These are phyloP conservation scores for Oxalis stricta DNA, from an alignment of 441 rosid species.

Conservation along the genomic window DNA sequence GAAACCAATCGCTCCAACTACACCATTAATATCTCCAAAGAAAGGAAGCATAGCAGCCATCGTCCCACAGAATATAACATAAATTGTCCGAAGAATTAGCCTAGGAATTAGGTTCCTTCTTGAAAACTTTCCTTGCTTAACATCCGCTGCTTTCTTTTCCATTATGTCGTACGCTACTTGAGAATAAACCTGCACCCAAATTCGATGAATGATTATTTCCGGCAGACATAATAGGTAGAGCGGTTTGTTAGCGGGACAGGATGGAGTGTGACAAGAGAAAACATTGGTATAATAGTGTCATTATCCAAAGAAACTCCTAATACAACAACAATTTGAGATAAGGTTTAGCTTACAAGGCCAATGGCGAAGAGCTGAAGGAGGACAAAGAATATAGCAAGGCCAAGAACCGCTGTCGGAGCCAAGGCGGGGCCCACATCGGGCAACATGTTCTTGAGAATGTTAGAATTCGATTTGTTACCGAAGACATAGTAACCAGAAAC, in stretches of 20 bases:
- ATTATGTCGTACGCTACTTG: conserved; percentile 93
- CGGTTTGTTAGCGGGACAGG: too few relatives aligned
- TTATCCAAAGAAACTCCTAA: not conserved
- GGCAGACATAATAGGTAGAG: not conserved
- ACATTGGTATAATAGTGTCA: not conserved
- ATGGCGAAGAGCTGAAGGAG: conserved; percentile 87
- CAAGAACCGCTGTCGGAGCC: conserved; percentile 67
- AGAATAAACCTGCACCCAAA: conserved; percentile 61
- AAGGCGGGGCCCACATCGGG: conserved; percentile 66
- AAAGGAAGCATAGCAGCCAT: conserved; percentile 93
- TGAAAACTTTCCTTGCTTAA: conserved; percentile 69
- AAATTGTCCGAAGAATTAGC: conserved; percentile 54
- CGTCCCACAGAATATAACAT: conserved; percentile 68
- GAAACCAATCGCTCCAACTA: conserved; percentile 84
- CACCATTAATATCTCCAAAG: conserved; percentile 76
- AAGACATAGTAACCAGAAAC: conserved; percentile 76
- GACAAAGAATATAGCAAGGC: conserved; percentile 54
- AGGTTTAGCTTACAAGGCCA: conserved; percentile 38
- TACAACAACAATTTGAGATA: not conserved
- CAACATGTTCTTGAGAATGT: conserved; percentile 72
- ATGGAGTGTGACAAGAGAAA: not conserved
- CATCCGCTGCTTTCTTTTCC: conserved; percentile 73
- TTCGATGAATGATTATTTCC: not conserved
- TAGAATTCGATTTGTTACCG: conserved; percentile 57
- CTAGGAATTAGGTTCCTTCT: conserved; percentile 63